Base-by-base conservation (phyloP, 148 eudicot species). In the Nepenthes mirabilis region DNA sequence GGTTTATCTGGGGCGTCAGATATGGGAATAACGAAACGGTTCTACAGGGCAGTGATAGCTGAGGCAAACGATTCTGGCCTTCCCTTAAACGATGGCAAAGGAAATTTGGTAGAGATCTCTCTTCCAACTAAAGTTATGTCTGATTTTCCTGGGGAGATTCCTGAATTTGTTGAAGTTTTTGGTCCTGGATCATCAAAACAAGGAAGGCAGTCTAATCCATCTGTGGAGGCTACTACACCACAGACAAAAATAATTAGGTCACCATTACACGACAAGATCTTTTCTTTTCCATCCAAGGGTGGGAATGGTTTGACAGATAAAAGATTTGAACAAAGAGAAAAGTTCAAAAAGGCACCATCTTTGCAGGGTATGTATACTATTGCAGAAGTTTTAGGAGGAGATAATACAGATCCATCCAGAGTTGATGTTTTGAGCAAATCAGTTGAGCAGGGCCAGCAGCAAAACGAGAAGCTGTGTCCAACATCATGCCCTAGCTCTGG, bases 111-210 rank as follows among this genome's bases (percentile, higher is more conserved):
- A 50, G 78, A 79, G 65, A 70, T 75, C 61, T 71, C 88, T 33
- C 76, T 81, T 61, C 85, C 83, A 40, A 80, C 76, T 60, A 66
- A 55, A 58, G 67, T 77, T 61, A 43, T 67, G 60, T 76, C 77
- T 43, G 66, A 70, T 60, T 56, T 63, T 49, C 59, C 72, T 14
- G 72, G 70, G 71, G 73, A 69, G 14, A 37, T 36, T 4, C 58
- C 65, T 43, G 69, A 58, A 47, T 60, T 68, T 54, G 67, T 11
- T 57, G 63, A 74, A 59, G 59, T 56, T 47, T 12, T 65, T 33
- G 36, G 67, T 43, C 56, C 34, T 37, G 51, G 62, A 65, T 56
- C 69, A 36, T 64, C 65, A 52, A 63, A 80, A 50, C 64, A 68
- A 63, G 59, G 63, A 47, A 53, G 58, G 51, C 53, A 23, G 6